Conservation (phyloP, 352 stramenopile species). For the Thalassiosira livingstoniorum region DNA sequence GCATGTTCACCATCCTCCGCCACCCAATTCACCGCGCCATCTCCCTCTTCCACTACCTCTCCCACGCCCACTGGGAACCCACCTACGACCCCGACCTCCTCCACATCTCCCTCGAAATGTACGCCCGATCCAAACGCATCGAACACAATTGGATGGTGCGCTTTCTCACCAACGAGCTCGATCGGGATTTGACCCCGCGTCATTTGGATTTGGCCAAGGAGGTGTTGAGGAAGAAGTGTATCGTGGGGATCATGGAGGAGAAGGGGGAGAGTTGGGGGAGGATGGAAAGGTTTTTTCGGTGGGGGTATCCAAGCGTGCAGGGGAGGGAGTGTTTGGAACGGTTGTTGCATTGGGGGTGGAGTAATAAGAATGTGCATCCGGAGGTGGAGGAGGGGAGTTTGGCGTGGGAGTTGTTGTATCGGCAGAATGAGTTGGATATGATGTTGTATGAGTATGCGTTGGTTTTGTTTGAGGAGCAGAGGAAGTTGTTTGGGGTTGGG, state of each 20-base stretch:
- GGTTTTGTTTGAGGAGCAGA: constrained; percentile 39
- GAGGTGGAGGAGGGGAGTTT: constrained; percentile 29
- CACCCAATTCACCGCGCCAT: constrained; percentile 53
- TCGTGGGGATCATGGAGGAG: constrained; percentile 40
- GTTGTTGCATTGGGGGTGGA: constrained; percentile 41
- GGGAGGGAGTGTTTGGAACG: constrained; percentile 36
- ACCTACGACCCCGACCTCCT: constrained; percentile 40
- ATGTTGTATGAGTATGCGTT: constrained; percentile 52
- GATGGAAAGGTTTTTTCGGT: constrained; percentile 45
- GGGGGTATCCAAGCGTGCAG: constrained; percentile 6
- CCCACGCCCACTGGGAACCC: constrained; percentile 40
- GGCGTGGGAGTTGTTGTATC: constrained; percentile 32
- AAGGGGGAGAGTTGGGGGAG: constrained; percentile 23
- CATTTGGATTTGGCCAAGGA: constrained; percentile 69
- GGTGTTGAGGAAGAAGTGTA: constrained; percentile 62
- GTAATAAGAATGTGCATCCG: constrained; percentile 40
- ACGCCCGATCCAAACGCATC: constrained; percentile 24
- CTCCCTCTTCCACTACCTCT: constrained; percentile 50
- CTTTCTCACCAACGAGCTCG: constrained; percentile 33
- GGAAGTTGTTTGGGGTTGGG: constrained; percentile 12
- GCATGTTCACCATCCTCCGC: constrained; percentile 47
- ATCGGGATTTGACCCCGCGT: constrained; percentile 22
- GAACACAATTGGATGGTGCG: constrained; percentile 49
- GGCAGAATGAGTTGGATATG: constrained; percentile 55
- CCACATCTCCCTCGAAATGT: constrained; percentile 50